Base-by-base conservation (phyloP, 805 yeast genomes). In the Geotrichum ghanense region DNA sequence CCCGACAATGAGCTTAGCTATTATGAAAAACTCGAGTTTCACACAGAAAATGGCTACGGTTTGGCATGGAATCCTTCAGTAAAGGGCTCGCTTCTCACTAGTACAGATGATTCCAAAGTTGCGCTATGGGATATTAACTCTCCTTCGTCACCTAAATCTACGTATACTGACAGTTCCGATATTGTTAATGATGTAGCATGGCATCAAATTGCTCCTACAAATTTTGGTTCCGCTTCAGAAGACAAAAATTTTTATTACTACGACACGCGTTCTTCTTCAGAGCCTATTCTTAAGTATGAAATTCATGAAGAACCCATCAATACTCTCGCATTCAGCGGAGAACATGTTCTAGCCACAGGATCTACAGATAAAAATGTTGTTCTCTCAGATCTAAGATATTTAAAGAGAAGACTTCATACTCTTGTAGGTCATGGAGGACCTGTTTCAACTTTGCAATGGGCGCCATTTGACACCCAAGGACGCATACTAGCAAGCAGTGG, bases 401-500 rank as follows among this genome's bases (percentile, higher is more conserved):
- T 78, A 24, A 53, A 68, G 1, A 61, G 66, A 12, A 84, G 88
- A 23, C 55, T 83, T 25, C 73, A 90, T 55, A 73, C 74, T 47
- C 65, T 87, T 16, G 75, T 71, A 53, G 94, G 92, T 19, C 96
- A 87, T 56, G 78, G 81, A 2, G 85, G 75, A 25, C 65, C 83
- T 1, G 76, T 87, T 31, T 83, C 89, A 1, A 67, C 78, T 40
- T 60, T 87, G 48, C 88, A 84, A 56, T 87, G 89, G 73, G 81
- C 83, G 42, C 88, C 89, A 1, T 31, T 31, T 31, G 37, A 31
- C 17, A 79, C 75, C 53, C 68, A 72, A 45, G 95, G 86, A 55
- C 90, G 90, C 14, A 72, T 87, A 3, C 58, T 87, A 6, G 87
- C 88, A 1, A 78, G 88, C 0, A 47, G 57, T n/a, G 83, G 88